A percentile compares a stretch with the other conserved stretches of the same genome.
Conservation (phyloP, 371 early-diverging fungal species). For the Mortierella sp. region DNA sequence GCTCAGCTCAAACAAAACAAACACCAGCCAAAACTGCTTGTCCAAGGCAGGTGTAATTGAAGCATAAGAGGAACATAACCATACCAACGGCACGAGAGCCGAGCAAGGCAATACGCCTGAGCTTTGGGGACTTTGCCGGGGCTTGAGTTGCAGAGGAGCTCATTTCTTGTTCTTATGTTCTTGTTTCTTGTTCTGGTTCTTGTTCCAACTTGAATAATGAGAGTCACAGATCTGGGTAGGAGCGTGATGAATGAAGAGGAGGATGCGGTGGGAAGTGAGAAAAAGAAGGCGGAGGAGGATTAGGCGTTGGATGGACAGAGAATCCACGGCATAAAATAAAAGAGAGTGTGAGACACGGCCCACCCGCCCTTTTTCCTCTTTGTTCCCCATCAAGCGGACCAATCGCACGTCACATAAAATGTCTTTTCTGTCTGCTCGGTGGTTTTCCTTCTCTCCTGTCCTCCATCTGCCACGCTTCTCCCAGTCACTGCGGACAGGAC, state of each 20-base stretch:
- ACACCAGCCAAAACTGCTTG: too few relatives aligned
- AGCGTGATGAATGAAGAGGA: background rate
- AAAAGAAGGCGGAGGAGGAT: background rate
- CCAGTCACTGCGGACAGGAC: too few relatives aligned
- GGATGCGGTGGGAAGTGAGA: background rate
- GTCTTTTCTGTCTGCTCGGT: too few relatives aligned
- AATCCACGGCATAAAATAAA: background rate
- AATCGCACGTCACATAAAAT: background rate
- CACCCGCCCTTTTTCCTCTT: too few relatives aligned
- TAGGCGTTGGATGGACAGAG: background rate
- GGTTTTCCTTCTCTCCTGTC: too few relatives aligned
- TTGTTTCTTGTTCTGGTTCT: too few relatives aligned
- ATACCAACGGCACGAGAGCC: constrained; percentile 90
- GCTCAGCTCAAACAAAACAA: too few relatives aligned
- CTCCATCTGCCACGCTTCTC: too few relatives aligned
- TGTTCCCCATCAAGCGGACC: too few relatives aligned
- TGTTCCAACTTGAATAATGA: too few relatives aligned
- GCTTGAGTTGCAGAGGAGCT: constrained; percentile 40
- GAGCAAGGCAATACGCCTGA: constrained; percentile 80
- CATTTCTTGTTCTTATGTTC: constrained; percentile 9
- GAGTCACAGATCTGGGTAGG: too few relatives aligned
- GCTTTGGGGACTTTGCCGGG: constrained; percentile 57
- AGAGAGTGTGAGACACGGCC: background rate
- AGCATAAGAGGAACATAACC: constrained; percentile 16
- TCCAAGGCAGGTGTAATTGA: too few relatives aligned